A percentile compares a stretch with the other conserved stretches of the same genome.
Conservation (phyloP, 2,329 filamentous ascomycete species). For the Sporothrix luriei region DNA sequence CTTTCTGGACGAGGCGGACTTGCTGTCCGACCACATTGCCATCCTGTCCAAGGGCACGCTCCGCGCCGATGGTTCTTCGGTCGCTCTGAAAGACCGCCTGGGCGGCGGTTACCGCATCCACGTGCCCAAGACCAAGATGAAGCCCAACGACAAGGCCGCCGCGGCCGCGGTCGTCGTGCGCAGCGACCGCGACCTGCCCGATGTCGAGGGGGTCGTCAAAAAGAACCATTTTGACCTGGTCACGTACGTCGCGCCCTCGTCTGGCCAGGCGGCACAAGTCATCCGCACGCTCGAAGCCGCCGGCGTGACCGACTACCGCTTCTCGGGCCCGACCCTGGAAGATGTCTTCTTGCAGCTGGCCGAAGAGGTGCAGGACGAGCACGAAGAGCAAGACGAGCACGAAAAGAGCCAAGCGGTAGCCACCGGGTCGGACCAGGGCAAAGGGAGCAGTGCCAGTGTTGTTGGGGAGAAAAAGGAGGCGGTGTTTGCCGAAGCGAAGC, state of each 20-base stretch:
- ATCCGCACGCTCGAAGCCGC: conserved; percentile 68
- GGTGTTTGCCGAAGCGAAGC: not conserved
- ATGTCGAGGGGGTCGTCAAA: conserved; percentile 59
- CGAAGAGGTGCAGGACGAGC: conserved; percentile 69
- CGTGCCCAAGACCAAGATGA: conserved; percentile 62
- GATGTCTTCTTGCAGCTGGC: conserved; percentile 88
- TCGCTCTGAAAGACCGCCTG: conserved; percentile 78
- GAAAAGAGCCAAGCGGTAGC: not conserved
- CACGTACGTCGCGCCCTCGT: conserved; percentile 71
- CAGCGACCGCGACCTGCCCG: conserved; percentile 44
- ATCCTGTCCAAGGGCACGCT: conserved; percentile 83
- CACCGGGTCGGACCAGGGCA: not conserved
- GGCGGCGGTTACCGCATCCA: conserved; percentile 85
- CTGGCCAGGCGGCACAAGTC: conserved; percentile 69
- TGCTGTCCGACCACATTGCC: conserved; percentile 84
- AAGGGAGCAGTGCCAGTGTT: not conserved
- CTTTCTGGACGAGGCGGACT: conserved; percentile 89
- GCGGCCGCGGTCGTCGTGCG: conserved; percentile 44
- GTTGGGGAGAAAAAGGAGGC: conserved; percentile 7
- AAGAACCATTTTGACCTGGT: conserved; percentile 69
- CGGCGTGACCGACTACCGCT: conserved; percentile 75
- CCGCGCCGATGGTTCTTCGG: conserved; percentile 80
- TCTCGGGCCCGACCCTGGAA: conserved; percentile 87
- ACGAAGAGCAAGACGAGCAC: conserved; percentile 34
- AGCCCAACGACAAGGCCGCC: conserved; percentile 49